Base-by-base conservation (phyloP, 2,329 filamentous ascomycete species). In the Lecanosticta acicola region DNA sequence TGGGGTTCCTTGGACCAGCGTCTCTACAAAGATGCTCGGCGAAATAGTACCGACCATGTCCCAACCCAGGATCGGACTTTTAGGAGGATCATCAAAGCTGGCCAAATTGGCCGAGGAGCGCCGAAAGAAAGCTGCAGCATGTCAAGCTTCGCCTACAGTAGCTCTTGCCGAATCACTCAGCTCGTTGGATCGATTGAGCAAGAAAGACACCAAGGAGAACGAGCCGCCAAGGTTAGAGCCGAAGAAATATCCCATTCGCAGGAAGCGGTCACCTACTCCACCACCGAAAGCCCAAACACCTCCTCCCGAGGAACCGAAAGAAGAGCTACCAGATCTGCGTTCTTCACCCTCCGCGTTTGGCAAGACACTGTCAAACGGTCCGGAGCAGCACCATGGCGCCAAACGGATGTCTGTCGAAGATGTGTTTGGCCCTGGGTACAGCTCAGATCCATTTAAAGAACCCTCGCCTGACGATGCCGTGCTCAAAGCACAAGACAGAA, bases 41-140 rank as follows among this genome's bases (percentile, higher is more conserved):
- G 64, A 73, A 13, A 74, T 84, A 13, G 77, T 90, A 9, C 51
- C 59, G 32, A 68, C 85, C 20, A 74, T 82, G 33, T 79, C 75
- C 66, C 70, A 70, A 51, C 81, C 77, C 43, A 72, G 70, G 39
- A 78, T 82, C 14, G 84, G 88, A 2, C 73, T 98, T 0, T 68
- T 95, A 2, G 94, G 93, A 21, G 94, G 93, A 26, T 78, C 81
- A 7, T 94, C 91, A 3, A 98, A 98, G 61, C 73, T 98, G 37
- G 91, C 94, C 58, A 88, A 88, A 39, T 72, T 98, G 34, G 90
- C 91, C 41, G 88, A 88, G 26, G 85, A 87, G 43, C 78, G 89
- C 20, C 90, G 89, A 64, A 90, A 87, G 68, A 94, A 89, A 66
- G 82, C 81, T 11, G 82, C 81, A 21, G 41, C 55, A n/a, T 33